Base-by-base conservation (phyloP, 1,139 yeast species). In the Taphrina deformans region DNA sequence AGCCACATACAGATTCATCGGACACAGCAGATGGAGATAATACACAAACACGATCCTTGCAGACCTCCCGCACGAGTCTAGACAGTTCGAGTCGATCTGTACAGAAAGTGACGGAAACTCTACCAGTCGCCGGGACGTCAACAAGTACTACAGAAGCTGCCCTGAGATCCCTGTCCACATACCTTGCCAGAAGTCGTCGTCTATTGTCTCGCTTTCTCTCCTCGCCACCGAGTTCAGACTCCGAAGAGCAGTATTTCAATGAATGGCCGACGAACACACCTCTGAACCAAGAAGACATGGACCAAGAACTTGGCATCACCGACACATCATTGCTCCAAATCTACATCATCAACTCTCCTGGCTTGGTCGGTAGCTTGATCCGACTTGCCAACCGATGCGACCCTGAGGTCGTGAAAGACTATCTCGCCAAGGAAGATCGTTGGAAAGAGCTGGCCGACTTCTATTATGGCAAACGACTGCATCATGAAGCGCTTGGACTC, bases 301-400 rank as follows among this genome's bases (percentile, higher is more conserved):
- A 73, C 3, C 71, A 73, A 2, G 74, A 82, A 12, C 83, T 88
- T 0, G 75, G 75, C 12, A 75, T 85, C 1, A 83, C 93, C 3
- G 99, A 93, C 72, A 89, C 97, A 0, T 81, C 91, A 0, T 78
- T 93, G 33, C 89, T 93, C 71, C 79, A 84, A 63, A 85, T 96
- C 68, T 93, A 93, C 73, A 79, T 85, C 69, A 75, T 84, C 29
- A 82, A 83, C 44, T 84, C 84, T 66, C 89, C 91, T 0, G 82
- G 87, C 70, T 79, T 93, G 72, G 81, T 93, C 18, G 96, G 96
- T 0, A 95, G 98, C 0, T 81, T 93, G 38, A 80, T 93, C 6
- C 79, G 98, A 62, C 80, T 91, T 1, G 83, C 84, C 48, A 93
- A 92, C 73, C 79, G 80, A 68, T 90, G 97, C 77, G 87, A 87